Evolutionary conservation across 2,329 filamentous ascomycete species (phyloP), one percentile per base, ranked within the genome.

Genomic region (Daldinia sp.): DNA sequence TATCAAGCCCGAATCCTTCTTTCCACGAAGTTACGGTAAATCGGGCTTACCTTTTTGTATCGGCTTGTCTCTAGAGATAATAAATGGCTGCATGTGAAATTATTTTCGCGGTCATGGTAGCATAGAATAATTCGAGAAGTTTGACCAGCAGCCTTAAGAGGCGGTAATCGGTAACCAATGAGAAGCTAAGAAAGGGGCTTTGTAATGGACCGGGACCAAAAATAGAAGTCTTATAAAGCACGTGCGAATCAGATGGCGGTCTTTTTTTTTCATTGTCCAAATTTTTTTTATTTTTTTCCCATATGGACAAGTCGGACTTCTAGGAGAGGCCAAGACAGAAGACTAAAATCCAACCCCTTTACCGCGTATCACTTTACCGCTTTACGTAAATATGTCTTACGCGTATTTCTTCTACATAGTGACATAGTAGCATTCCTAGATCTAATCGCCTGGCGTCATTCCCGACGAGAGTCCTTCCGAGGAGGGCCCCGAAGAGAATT

Each of bases 141-240:
- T 56, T 63, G 49, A 69, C 68, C 61, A 71, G 70, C 67, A 73
- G 69, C 70, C 70, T 64, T 72, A 71, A 57, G 65, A 66, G 57
- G 41, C 34, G 41, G 29, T 10, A 48, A 37, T 41, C 27, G 59
- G 50, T 63, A 58, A 43, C 68, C 66, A 71, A 71, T 68, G 9
- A 67, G 50, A 58, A 48, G 50, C 48, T 7, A 11, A 9, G 48
- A 54, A 39, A 47, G 2, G 1, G 39, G 61, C 70, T 73, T 73
- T 68, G 68, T 71, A 72, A 73, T 69, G 32, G 21, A n/a, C 32
- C 23, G 25, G 17, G 15, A 4, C 66, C 65, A 69, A 72, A 73
- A 73, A 73, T 72, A 72, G 70, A 63, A 32, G 11, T 30, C 54
- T 71, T 69, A 71, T 65, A 68, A 71, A 71, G 67, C 67, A 60